phyloP scores from a whole-genome alignment of 768 basidiomycete genomes.

The Russula brevipes region DNA sequence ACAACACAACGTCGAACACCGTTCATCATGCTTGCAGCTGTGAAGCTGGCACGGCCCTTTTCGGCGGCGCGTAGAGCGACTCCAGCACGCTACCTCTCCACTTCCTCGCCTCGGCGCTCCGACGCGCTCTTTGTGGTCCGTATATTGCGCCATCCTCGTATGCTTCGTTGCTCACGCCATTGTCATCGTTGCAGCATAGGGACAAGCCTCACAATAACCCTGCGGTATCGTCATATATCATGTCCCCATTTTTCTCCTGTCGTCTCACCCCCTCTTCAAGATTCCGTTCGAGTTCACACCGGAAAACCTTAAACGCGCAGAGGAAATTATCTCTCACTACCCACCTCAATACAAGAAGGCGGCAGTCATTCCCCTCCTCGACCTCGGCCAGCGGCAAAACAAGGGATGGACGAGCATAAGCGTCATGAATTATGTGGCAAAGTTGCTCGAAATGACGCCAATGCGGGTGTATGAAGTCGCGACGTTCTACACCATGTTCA shows the following conservation, averaged over 20 bases:
- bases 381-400: conserved; percentile 96
- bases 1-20: neutral
- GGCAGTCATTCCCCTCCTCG: conserved; percentile 92
- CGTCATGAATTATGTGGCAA: conserved; percentile 98
- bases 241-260: neutral
- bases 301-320: conserved; percentile 77
- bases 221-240: conserved; percentile 43
- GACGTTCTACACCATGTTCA: conserved; percentile 99
- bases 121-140: conserved; percentile 86
- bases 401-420: conserved; percentile 98
- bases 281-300: conserved; percentile 84
- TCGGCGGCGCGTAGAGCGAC: conserved; percentile 3
- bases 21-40: conserved; percentile 14
- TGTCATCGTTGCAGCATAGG: conserved; percentile 61
- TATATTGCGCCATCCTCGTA: conserved; percentile 26
- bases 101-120: conserved; percentile 49
- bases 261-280: conserved; percentile 36
- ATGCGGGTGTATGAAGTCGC: conserved; percentile 99
- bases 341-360: conserved; percentile 99
- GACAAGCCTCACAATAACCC: conserved; percentile 95
- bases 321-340: conserved; percentile 90
- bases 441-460: conserved; percentile 86
- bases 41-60: conserved; percentile 13
- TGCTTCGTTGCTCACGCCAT: conserved; percentile 22
- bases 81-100: conserved; percentile 33